A percentile compares a stretch with the other conserved stretches of the same genome.
These are phyloP conservation scores for Huntiella savannae DNA, from an alignment of 2,329 filamentous ascomycete genomes.

Conservation along the genomic window DNA sequence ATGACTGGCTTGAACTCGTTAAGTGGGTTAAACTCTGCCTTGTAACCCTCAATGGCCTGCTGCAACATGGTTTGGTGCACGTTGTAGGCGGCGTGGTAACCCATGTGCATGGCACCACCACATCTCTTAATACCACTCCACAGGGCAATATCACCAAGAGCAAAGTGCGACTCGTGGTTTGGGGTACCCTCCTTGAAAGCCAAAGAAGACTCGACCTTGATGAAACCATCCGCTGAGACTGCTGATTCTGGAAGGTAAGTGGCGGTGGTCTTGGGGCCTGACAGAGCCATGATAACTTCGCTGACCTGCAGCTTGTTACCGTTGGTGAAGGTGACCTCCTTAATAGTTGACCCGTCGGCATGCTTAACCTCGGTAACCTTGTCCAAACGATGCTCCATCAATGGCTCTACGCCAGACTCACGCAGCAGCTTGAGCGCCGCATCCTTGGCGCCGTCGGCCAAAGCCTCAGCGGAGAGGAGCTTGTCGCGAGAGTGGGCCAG, in stretches of 20 bases:
- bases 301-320: constrained; percentile 40
- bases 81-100: constrained; percentile 46
- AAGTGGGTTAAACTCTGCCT: constrained; percentile 30
- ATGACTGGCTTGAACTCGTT: constrained; percentile 44
- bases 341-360: constrained; percentile 22
- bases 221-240: constrained; percentile 44
- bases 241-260: constrained; percentile 38
- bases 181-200: constrained; percentile 31
- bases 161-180: constrained; percentile 44
- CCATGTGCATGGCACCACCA: constrained; percentile 57
- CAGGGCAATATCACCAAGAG: constrained; percentile 46
- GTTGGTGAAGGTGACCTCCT: constrained; percentile 38
- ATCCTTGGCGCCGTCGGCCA: constrained; percentile 51
- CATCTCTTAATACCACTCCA: constrained; percentile 71
- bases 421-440: constrained; percentile 36
- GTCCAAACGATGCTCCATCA: constrained; percentile 40
- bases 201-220: constrained; percentile 35
- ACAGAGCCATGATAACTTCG: constrained; percentile 51
- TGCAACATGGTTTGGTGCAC: constrained; percentile 42
- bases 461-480: constrained; percentile 53
- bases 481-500: constrained; percentile 54
- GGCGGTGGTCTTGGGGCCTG: constrained; percentile 41
- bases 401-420: constrained; percentile 44
- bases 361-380: constrained; percentile 26
- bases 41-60: constrained; percentile 19